Base-by-base conservation (phyloP, 768 basidiomycete species). In the Leucosporidium creatinivorum region DNA sequence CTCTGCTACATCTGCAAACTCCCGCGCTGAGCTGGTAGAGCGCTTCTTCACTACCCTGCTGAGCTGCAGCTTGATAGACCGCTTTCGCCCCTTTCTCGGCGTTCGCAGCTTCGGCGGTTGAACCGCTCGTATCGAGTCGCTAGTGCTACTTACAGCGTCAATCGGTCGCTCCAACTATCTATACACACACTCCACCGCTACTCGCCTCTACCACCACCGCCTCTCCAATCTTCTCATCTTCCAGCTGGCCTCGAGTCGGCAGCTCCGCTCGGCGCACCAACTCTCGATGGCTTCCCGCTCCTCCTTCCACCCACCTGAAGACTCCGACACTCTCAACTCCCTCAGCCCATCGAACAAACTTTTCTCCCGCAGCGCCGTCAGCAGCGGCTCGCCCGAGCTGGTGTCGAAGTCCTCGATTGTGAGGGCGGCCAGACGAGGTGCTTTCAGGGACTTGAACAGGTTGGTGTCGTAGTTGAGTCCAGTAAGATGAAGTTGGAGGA, bases 351-450 rank as follows among this genome's bases (percentile, higher is more conserved):
- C 8, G 10, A 68, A 31, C 23, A 12, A 19, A 12, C n/a, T 9
- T 1, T 3, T 5, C 5, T 5, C n/a, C 39, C 13, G 3, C 12
- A 72, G 50, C 23, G 61, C 54, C 0, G 44, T 54, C 33, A 71
- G 28, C 15, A 71, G 49, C 0, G 51, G 54, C 12, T 1, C 15
- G 3, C 61, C 39, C 19, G 60, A 52, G 28, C n/a, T 47, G 2
- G 63, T 51, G 49, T 68, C 64, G 30, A 68, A 72, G 33, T 72
- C 70, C 25, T 72, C 70, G 58, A 72, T 2, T 15, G 48, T 57
- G 58, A 72, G 61, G 25, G 39, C 39, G 39, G 25, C n/a, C 36
- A 71, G 66, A 1, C 4, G 31, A 21, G 19, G 25, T 8, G 30
- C 18, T 8, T 47, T 44, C 26, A 67, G 60, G 25, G 28, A 30